Evolutionary conservation across 2,329 filamentous ascomycete genomes (phyloP), one percentile per base, ranked within the genome.

Genomic region (Zymoseptoria ardabiliae): DNA sequence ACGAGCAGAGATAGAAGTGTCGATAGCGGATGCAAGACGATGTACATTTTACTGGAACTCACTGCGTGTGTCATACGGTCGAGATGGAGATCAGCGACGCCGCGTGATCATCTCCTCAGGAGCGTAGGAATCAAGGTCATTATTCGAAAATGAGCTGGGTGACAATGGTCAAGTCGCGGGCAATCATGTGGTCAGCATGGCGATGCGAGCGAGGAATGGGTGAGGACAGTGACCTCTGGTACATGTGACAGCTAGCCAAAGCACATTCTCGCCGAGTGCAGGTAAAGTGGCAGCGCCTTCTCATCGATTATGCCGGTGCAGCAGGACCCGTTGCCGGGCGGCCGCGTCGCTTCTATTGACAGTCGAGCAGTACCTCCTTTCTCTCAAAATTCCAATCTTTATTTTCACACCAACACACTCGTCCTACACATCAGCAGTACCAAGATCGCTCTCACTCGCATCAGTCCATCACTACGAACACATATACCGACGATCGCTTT

Each of bases 1-100:
- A 84, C 58, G 84, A 81, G 65, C 84, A 87, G 76, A 79, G 85
- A 77, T 87, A 81, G 67, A 71, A 53, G 28, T 28, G 51, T 53
- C 51, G 28, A 53, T 53, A 53, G 51, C 51, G 28, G 51, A 19
- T 53, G 51, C 28, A 53, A 51, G 35, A 19, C 53, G 21, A 48
- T 53, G 50, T 53, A 53, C 55, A 57, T 23, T 52, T 50, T 41
- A 50, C 25, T 21, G 35, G 11, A 45, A 17, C 35, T 7, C 7
- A 4, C 11, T n/a, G 35, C 35, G 1, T 45, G 35, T 45, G 11
- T 3, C 17, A 45, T 17, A 3, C 30, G 30, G 13, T 10, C 30
- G 30, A 35, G 30, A 10, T 13, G 2, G 30, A 3, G 9, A 3
- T 7, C 11, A 35, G 9, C 30, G 30, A 13, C 13, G 13, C 11